Base-by-base conservation (phyloP, 139 green algal genomes). In the Nannochloris sp. region DNA sequence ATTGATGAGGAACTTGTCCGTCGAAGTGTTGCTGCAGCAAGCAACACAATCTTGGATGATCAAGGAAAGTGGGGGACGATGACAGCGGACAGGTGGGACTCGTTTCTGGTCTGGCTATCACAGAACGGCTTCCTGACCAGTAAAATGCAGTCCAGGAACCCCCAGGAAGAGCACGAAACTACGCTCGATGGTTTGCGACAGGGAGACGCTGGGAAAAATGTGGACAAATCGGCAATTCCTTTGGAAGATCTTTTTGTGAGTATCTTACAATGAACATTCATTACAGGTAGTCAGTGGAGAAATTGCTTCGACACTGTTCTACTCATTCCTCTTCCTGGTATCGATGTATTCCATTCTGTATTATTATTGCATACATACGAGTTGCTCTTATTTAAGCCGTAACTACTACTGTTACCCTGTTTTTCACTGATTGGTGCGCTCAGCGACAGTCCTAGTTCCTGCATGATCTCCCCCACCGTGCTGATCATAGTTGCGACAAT, bases 61-160 rank as follows among this genome's bases (percentile, higher is more conserved):
- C 25, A 33, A 49, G 16, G 5, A 12, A 67, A 31, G 33, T 86
- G 79, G 76, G 81, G 79, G 3, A 30, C 25, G n/a, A 79, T 81
- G 68, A 66, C 80, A 10, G 4, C 25, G 43, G 16, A 58, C 11
- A 65, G 71, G 20, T 91, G 84, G 81, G 68, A 82, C 6, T 31
- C 16, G 1, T 94, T 91, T 72, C 59, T 93, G 40, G 82, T 90
- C 63, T 94, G 82, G 82, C 72, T 94, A 55, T 64, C 61, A 6
- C 37, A 65, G 1, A 61, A 31, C 2, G 76, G 80, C 0, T 75
- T 92, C 64, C 74, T 92, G 17, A 91, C 85, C 5, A 69, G 50
- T 9, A 67, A 62, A 49, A 56, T 77, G 23, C 66, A 82, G 53
- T 65, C 45, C 40, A 55, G 69, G 10, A 53, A 16, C 14, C 20